These are phyloP conservation scores for Thelonectria olida DNA, from an alignment of 2,329 filamentous ascomycete genomes.

Conservation along the genomic window DNA sequence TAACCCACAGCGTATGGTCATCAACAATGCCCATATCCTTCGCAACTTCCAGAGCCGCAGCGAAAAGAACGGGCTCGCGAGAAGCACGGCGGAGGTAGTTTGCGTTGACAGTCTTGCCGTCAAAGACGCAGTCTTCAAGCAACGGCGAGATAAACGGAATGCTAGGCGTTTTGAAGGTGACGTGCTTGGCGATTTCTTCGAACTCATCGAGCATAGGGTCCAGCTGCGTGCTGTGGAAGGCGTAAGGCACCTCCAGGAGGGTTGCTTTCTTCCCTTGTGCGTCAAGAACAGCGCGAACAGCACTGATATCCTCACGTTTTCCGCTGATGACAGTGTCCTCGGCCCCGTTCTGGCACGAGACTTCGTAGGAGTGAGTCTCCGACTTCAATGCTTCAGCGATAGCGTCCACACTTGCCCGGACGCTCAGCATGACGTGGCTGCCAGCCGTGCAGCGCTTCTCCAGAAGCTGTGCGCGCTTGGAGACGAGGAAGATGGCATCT, in stretches of 20 bases:
- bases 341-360: conserved; percentile 70
- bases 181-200: conserved; percentile 32
- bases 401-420: conserved; percentile 27
- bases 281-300: background rate
- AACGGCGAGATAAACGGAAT: conserved; percentile 16
- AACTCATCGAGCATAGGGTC: conserved; percentile 58
- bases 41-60: background rate
- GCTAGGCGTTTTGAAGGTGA: background rate
- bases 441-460: conserved; percentile 60
- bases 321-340: conserved; percentile 62
- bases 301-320: conserved; percentile 6
- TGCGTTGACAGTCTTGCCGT: background rate
- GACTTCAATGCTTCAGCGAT: conserved; percentile 3
- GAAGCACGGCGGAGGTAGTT: conserved; percentile 1
- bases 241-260: conserved; percentile 45
- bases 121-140: background rate
- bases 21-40: background rate
- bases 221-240: conserved; percentile 48
- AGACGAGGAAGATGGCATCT: conserved; percentile 68
- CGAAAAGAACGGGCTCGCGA: conserved; percentile 4
- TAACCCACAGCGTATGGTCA: background rate
- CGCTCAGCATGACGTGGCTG: conserved; percentile 45
- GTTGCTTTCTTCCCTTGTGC: conserved; percentile 40
- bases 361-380: conserved; percentile 41
- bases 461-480: conserved; percentile 43